Evolutionary conservation across 352 stramenopile species (phyloP).

Genomic region (Phytophthora agathidicida): DNA sequence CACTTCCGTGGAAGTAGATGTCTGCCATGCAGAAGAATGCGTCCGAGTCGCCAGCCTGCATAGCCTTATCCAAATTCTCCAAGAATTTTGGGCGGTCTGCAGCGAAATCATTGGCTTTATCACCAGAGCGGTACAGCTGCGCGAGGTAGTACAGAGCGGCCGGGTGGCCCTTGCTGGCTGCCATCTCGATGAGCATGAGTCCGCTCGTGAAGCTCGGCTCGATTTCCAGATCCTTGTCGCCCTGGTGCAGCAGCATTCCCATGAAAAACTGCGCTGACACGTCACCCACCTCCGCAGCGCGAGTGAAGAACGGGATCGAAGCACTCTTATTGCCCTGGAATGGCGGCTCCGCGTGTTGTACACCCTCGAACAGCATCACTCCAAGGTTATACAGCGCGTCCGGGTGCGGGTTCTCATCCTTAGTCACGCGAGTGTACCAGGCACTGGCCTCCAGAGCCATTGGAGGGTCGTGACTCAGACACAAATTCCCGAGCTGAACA

Average conservation of each 20-base stretch:
- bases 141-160: conserved; percentile 84
- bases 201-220: conserved; percentile 64
- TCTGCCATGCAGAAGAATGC: conserved; percentile 88
- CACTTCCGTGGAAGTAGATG: conserved; percentile 85
- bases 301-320: conserved; percentile 80
- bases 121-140: conserved; percentile 88
- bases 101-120: conserved; percentile 51
- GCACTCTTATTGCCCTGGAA: conserved; percentile 61
- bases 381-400: conserved; percentile 88
- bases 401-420: conserved; percentile 62
- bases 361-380: conserved; percentile 76
- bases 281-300: conserved; percentile 78
- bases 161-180: conserved; percentile 68
- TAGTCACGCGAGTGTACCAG: conserved; percentile 77
- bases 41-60: conserved; percentile 68
- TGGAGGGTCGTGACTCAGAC: conserved; percentile 77
- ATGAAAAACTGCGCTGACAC: conserved; percentile 88
- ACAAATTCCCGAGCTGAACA: conserved; percentile 84
- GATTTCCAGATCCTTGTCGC: conserved; percentile 74
- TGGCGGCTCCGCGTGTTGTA: conserved; percentile 73
- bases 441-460: conserved; percentile 69
- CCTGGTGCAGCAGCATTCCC: conserved; percentile 80
- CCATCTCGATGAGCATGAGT: conserved; percentile 81
- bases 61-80: conserved; percentile 64
- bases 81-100: conserved; percentile 65